Percentiles rank a stretch among this genome's conserved stretches.
phyloP scores from a whole-genome alignment of 2,329 filamentous ascomycete genomes.

The Exophiala aquamarina region DNA sequence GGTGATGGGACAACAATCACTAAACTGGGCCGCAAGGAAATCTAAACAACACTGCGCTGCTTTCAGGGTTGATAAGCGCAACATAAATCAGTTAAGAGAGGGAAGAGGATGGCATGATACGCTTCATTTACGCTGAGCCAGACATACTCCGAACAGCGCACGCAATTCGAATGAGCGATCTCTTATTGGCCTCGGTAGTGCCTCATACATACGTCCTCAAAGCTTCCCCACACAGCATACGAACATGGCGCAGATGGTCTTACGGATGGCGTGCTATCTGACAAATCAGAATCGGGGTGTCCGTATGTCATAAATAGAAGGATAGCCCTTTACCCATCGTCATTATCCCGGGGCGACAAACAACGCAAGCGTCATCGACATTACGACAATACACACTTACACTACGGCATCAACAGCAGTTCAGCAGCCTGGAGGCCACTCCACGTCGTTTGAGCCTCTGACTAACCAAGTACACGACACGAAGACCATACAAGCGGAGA shows the following conservation, averaged over 20 bases:
- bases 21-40: conserved; percentile 45
- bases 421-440: conserved; percentile 26
- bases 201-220: conserved; percentile 6
- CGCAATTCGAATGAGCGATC: conserved; percentile 11
- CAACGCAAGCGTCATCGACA: too few relatives aligned
- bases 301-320: conserved; percentile 19
- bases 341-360: not conserved
- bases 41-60: conserved; percentile 14
- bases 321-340: not conserved
- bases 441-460: conserved; percentile 29
- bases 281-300: conserved; percentile 24
- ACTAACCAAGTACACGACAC: conserved; percentile 11
- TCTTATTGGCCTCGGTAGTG: conserved; percentile 15
- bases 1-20: conserved; percentile 68
- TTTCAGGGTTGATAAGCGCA: conserved; percentile 24
- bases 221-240: conserved; percentile 22
- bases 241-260: conserved; percentile 17
- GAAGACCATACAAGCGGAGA: conserved; percentile 11
- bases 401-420: conserved; percentile 29
- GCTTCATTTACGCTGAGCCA: conserved; percentile 4
- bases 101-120: conserved; percentile 1
- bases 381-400: not conserved
- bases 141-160: conserved; percentile 8
- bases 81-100: conserved; percentile 7
- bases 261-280: conserved; percentile 27